Conservation (phyloP, 768 basidiomycete species). For the Crassisporium funariophilum region DNA sequence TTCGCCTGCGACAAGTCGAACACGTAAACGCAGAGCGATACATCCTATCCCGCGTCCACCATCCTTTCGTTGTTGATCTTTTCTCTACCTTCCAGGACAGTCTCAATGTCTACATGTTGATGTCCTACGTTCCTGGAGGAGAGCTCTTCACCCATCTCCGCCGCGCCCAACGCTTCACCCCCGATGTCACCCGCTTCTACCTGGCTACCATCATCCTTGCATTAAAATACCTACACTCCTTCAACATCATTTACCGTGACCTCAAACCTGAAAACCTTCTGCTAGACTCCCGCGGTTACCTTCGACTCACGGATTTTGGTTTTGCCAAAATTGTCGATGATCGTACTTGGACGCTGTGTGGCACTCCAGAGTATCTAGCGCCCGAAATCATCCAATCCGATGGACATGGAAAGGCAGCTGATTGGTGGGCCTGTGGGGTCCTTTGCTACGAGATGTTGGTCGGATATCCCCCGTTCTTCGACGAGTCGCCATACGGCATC, state of each 20-base stretch:
- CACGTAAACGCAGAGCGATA: constrained; percentile 97
- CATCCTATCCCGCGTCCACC: constrained; percentile 88
- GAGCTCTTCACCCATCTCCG: constrained; percentile 97
- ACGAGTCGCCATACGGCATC: constrained; percentile 96
- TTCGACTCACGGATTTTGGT: constrained; percentile 96
- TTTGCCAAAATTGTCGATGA: constrained; percentile 98
- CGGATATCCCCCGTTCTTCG: constrained; percentile 98
- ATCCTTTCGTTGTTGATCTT: constrained; percentile 96
- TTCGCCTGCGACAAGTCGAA: constrained; percentile 91
- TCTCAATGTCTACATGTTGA: constrained; percentile 96
- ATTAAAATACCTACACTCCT: constrained; percentile 90
- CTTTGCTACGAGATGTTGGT: constrained; percentile 99
- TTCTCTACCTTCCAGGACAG: constrained; percentile 95
- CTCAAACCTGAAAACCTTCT: constrained; percentile 99
- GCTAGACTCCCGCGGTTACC: constrained; percentile 89
- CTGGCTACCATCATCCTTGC: constrained; percentile 95
- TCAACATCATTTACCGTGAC: constrained; percentile 98
- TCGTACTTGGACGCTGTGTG: constrained; percentile 97
- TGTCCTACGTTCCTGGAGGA: constrained; percentile 95
- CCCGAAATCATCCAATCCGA: constrained; percentile 98
- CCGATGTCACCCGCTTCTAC: constrained; percentile 98
- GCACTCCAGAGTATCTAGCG: constrained; percentile 95
- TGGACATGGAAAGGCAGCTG: constrained; percentile 96
- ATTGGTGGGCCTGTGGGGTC: constrained; percentile 99
- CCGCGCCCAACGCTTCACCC: constrained; percentile 90